A percentile compares a stretch with the other conserved stretches of the same genome.
Conservation (phyloP, 305 asterid species). For the Petunia hybrid region DNA sequence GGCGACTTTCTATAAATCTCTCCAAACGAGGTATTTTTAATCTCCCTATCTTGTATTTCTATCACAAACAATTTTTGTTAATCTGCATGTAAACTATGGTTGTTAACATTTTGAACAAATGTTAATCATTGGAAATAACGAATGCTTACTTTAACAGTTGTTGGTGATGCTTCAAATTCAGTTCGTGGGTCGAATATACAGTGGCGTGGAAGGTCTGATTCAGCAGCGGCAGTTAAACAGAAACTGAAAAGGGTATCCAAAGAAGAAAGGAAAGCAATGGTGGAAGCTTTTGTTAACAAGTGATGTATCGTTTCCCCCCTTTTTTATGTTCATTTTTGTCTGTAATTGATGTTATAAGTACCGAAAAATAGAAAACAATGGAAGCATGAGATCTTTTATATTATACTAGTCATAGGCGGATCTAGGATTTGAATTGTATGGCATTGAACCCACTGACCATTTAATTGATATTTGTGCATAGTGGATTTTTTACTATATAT, state of each 20-base stretch:
- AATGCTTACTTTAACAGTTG: constrained; percentile 15
- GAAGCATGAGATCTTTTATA: too few species aligned
- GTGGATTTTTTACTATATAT: too few species aligned
- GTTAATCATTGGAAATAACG: neutral
- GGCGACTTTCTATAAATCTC: neutral
- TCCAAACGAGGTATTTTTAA: neutral
- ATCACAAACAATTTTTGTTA: neutral
- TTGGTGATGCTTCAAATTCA: constrained; percentile 3
- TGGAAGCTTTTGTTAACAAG: constrained; percentile 43
- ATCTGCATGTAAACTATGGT: neutral
- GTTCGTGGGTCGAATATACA: constrained; percentile 18
- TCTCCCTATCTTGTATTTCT: neutral
- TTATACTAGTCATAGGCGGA: neutral
- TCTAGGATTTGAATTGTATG: neutral
- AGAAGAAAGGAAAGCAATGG: constrained; percentile 42
- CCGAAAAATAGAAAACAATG: neutral
- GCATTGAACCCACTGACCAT: too few species aligned
- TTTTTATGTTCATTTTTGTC: constrained; percentile 11
- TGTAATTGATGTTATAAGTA: neutral
- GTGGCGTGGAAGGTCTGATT: constrained; percentile 32
- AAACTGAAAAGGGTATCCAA: constrained; percentile 31
- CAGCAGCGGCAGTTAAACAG: constrained; percentile 19
- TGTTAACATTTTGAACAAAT: neutral
- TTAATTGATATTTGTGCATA: too few species aligned
- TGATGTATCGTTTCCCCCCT: constrained; percentile 17